Conservation (phyloP, 768 basidiomycete genomes). For the Russula vinacea region DNA sequence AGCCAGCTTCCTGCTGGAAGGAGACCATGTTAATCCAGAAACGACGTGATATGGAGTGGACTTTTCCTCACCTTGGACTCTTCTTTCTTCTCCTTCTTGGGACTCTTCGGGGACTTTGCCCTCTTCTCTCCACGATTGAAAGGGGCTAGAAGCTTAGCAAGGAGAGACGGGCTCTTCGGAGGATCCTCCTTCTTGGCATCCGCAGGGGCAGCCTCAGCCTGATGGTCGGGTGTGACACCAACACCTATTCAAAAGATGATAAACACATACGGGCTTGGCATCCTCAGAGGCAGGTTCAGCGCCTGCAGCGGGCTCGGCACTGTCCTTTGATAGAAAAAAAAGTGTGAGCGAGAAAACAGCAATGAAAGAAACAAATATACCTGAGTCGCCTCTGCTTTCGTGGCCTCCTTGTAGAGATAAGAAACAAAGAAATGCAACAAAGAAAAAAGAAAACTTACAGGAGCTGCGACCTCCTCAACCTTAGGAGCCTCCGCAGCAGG, state of each 20-base stretch:
- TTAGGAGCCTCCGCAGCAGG: constrained; percentile 43
- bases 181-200: constrained; percentile 70
- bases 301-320: constrained; percentile 40
- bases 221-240: constrained; percentile 14
- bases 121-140: constrained; percentile 54
- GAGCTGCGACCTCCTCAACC: constrained; percentile 40
- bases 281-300: constrained; percentile 38
- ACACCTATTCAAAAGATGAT: constrained; percentile 39
- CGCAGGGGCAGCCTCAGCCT: constrained; percentile 47
- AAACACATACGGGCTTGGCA: constrained; percentile 37
- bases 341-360: constrained; percentile 6
- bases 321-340: constrained; percentile 37
- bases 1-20: constrained; percentile 36
- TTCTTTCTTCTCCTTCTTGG: constrained; percentile 77
- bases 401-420: constrained; percentile 38
- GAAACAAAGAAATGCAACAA: constrained; percentile 19
- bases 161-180: constrained; percentile 75
- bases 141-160: constrained; percentile 74
- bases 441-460: constrained; percentile 35
- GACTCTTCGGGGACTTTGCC: constrained; percentile 55
- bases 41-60: not conserved
- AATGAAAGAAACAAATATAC: constrained; percentile 34
- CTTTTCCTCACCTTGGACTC: constrained; percentile 51
- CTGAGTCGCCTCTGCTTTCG: constrained; percentile 43
- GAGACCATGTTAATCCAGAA: not conserved